Evolutionary conservation across 73 alveolate genomes (phyloP).

Genomic region (Paraurostyla sp.): DNA sequence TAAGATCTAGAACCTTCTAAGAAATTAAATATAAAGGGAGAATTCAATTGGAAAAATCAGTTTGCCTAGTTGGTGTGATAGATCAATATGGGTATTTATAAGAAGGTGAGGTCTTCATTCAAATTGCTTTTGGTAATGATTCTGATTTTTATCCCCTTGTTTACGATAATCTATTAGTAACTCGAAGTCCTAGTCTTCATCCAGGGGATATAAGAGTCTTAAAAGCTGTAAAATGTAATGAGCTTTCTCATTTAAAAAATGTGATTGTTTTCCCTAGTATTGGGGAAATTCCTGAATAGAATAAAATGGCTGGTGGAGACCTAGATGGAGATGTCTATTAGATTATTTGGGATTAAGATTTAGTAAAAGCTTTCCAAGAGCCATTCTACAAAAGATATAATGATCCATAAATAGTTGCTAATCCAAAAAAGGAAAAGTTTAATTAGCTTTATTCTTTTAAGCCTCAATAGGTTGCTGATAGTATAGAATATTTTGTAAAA

Average conservation of each 20-base stretch:
- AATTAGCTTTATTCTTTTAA: too few species aligned
- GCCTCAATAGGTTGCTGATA: too few species aligned
- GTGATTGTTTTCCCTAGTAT: not conserved
- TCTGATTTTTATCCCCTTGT: not conserved
- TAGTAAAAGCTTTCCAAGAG: not conserved
- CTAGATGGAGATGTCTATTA: slow-evolving; percentile 18
- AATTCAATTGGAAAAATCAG: not conserved
- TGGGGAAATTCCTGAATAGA: not conserved
- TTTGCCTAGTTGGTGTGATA: not conserved
- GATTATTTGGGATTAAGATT: slow-evolving; percentile 6
- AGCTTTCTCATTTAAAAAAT: not conserved
- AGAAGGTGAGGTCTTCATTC: slow-evolving; percentile 10
- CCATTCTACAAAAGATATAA: not conserved
- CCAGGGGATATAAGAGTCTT: not conserved
- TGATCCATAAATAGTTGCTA: not conserved
- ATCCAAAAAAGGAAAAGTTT: not conserved
- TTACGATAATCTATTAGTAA: not conserved
- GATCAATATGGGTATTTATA: not conserved
- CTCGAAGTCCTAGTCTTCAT: slow-evolving; percentile 11
- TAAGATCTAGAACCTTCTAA: not conserved
- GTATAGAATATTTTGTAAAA: too few species aligned
- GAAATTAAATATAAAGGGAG: not conserved
- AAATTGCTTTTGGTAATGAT: not conserved
- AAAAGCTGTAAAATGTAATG: slow-evolving; percentile 19
- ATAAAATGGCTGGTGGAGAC: not conserved